Evolutionary conservation across 2,329 filamentous ascomycete species (phyloP).

Genomic region (Tolypocladium ophioglossoides): DNA sequence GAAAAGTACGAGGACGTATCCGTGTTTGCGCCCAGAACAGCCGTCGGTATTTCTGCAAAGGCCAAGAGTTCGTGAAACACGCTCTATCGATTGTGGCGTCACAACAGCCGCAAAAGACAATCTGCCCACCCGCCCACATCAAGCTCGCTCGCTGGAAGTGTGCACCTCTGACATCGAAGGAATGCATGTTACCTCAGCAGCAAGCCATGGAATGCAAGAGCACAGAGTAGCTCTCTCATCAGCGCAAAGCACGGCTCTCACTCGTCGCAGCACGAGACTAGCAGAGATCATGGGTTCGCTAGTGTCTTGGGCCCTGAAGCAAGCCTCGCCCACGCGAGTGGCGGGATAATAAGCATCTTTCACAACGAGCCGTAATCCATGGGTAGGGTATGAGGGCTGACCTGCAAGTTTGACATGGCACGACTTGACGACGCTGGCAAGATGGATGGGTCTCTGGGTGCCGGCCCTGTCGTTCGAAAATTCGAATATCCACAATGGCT

Average conservation of each 20-base stretch:
- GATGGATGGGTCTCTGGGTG: not conserved
- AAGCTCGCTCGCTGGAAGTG: not conserved
- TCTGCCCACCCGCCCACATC: not conserved
- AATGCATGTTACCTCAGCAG: not conserved
- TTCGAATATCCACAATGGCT: no score
- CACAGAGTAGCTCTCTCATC: not conserved
- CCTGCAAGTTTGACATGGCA: not conserved
- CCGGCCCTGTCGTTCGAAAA: no score
- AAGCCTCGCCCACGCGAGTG: not conserved
- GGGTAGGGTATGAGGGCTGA: not conserved
- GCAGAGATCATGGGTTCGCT: not conserved
- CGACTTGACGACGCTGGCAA: not conserved
- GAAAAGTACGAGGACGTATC: not conserved
- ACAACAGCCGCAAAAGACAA: not conserved
- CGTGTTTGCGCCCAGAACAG: not conserved
- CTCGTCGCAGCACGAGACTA: not conserved
- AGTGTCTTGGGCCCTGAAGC: not conserved
- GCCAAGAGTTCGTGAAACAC: no score
- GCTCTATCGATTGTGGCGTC: not conserved
- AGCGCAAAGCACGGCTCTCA: not conserved
- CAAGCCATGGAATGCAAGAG: not conserved
- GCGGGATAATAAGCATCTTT: not conserved
- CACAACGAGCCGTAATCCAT: not conserved
- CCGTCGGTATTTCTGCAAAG: not conserved
- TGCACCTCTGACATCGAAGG: not conserved